Evolutionary conservation across 2,329 filamentous ascomycete species (phyloP), one percentile per base, ranked within the genome.

Genomic region (Pseudogymnoascus sp.): DNA sequence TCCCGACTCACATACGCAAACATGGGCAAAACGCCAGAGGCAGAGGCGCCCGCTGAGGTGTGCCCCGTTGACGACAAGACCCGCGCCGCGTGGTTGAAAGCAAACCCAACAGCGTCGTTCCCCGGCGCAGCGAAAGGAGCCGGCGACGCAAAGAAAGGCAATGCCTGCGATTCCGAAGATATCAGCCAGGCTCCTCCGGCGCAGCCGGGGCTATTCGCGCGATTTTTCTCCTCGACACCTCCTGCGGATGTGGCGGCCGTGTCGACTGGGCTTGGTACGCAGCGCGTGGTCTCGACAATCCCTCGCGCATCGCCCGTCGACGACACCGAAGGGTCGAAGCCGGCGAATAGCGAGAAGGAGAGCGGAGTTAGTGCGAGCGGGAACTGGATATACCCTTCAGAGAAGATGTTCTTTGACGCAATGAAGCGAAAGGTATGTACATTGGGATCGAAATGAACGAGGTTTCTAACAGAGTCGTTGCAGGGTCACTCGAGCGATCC

Each of bases 321-420:
- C 60, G 78, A 77, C 1, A 69, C 66, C 56, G 72, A 77, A 38
- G 74, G 72, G 35, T 73, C 75, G 46, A 76, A 68, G 61, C 83
- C 85, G 0, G 87, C 89, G 13, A 96, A 96, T 76, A 82, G 84
- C 65, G 91, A 97, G 76, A 77, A 83, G 66, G 92, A 96, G 73
- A 89, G 89, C 66, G 81, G 86, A 21, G 87, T 91, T 70, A 78
- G 81, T 60, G 74, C 78, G 38, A 84, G 85, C 0, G 93, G 93
- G 0, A 96, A 97, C 75, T 99, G 95, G 95, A 88, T 99, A 65
- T 99, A 99, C 76, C 95, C 95, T 0, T 95, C 90, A 0, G 93
- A 97, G 75, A 89, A 90, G 72, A 96, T 97, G 87, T 99, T 99
- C 81, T 97, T 97, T 78, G 90, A 96, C 59, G 95, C 95, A 50